Evolutionary conservation across 2,329 filamentous ascomycete genomes (phyloP), one percentile per base, ranked within the genome.

Genomic region (Aspergillus neoniger): DNA sequence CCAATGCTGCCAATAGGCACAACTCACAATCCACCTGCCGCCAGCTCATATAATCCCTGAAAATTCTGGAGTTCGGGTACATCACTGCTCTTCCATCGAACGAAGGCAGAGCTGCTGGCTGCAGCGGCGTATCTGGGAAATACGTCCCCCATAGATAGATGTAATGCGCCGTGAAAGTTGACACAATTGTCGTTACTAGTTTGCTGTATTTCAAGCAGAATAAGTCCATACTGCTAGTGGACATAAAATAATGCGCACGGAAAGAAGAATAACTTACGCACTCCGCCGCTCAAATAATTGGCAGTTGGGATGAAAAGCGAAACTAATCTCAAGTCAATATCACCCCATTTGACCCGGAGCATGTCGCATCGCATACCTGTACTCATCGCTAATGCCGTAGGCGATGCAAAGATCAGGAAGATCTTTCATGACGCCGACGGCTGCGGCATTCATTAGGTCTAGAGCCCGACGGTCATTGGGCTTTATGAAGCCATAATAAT

Each of bases 1-100:
- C 25, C 10, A 41, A 47, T 32, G n/a, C 5, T 56, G 14, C 28
- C 17, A 28, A 43, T 44, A 9, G n/a, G 3, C 4, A 14, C 12
- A 15, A 77, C 88, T 76, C 74, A 95, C 95, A 98, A 75, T 99
- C 95, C 47, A 91, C 95, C 77, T 99, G 95, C 68, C 95, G 86
- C 95, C 95, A 99, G 73, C 91, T 93, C 83, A 99, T 87, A 76
- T 99, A 99, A 79, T 99, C 95, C 25, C 93, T 84, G 66, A 99
- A 77, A 74, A 96, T 96, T 69, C 85, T 83, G 6, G 90, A 83
- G 58, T 86, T 91, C 0, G 95, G 95, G 77, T 98, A 99, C 73
- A 89, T 88, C 3, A 99, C 92, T 15, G 92, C 92, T 54, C 95
- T 84, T 0, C 93, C 94, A 76, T 99, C 95, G 72, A 99, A 99